A percentile compares a stretch with the other conserved stretches of the same genome.
Conservation (phyloP, 2,329 filamentous ascomycete species). For the Trichoderma afroharzianum region DNA sequence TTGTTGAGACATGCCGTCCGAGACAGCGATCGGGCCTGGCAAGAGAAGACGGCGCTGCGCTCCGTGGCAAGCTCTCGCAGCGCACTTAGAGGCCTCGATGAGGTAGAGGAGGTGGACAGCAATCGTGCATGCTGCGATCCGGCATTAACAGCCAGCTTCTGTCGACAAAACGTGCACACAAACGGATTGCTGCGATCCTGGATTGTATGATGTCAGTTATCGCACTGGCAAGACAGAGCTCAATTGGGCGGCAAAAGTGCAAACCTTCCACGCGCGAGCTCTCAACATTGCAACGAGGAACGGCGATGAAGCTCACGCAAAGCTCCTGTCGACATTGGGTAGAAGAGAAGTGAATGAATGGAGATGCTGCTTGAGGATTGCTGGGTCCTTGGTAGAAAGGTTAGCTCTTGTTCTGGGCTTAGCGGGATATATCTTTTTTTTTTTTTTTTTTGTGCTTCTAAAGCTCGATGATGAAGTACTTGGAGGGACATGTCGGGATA, state of each 20-base stretch:
- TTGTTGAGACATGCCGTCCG: conserved; percentile 25
- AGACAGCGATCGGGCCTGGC: conserved; percentile 27
- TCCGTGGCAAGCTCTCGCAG: not conserved
- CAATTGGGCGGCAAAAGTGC: conserved; percentile 14
- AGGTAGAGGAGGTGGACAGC: not conserved
- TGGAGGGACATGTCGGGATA: not conserved
- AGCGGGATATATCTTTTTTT: not conserved
- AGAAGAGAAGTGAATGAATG: not conserved
- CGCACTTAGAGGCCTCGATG: not conserved
- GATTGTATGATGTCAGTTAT: conserved; percentile 15
- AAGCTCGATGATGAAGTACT: not conserved
- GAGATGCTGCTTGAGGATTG: not conserved
- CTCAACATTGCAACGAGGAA: conserved; percentile 39
- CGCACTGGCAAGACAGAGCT: not conserved
- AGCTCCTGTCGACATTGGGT: conserved; percentile 12
- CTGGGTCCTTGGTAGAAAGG: not conserved
- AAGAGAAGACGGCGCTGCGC: not conserved
- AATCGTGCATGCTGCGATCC: not conserved
- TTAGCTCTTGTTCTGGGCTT: not conserved
- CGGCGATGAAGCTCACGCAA: not conserved
- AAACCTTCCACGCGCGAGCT: conserved; percentile 40
- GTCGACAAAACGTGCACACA: conserved; percentile 40
- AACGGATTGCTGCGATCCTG: conserved; percentile 38
- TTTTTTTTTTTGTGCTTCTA: not conserved
- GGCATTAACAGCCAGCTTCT: conserved; percentile 26